A percentile compares a stretch with the other conserved stretches of the same genome.
Evolutionary conservation across 176 grass and related monocot species (phyloP).

Genomic region (Aegilops sharonensis): DNA sequence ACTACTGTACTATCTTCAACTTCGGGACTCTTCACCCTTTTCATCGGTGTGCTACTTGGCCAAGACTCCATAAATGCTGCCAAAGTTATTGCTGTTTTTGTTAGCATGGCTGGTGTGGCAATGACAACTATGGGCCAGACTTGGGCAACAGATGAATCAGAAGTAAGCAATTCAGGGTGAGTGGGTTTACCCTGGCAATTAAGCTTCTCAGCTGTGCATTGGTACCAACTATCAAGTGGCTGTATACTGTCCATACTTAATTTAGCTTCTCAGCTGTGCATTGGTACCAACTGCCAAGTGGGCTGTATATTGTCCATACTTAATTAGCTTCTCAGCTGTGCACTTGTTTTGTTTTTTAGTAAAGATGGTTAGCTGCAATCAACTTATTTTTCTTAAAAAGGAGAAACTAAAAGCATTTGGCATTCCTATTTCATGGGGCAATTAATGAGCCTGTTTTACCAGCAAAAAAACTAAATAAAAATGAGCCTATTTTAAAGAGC

Average conservation of each 20-base stretch:
- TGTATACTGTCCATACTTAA: neutral
- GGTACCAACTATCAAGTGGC: neutral
- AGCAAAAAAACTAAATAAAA: too few species aligned
- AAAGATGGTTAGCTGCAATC: conserved; percentile 11
- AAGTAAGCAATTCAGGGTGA: conserved; percentile 65
- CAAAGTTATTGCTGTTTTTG: conserved; percentile 82
- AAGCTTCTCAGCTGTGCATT: neutral
- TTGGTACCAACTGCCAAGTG: neutral
- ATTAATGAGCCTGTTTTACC: neutral
- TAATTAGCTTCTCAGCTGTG: conserved; percentile 14
- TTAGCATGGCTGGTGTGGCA: conserved; percentile 90
- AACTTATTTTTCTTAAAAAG: neutral
- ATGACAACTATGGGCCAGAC: conserved; percentile 99
- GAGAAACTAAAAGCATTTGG: neutral
- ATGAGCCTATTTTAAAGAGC: neutral
- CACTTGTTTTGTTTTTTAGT: neutral
- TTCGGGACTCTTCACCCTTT: conserved; percentile 93
- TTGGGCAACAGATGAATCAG: conserved; percentile 89
- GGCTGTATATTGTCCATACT: neutral
- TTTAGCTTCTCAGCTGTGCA: conserved; percentile 5
- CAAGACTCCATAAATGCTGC: conserved; percentile 89
- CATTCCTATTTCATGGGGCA: neutral
- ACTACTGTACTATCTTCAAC: conserved; percentile 96
- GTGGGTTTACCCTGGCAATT: conserved; percentile 25
- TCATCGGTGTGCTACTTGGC: conserved; percentile 81